Evolutionary conservation across 1,284 basidiomycete species (phyloP), one percentile per base, ranked within the genome.

Genomic region (Papiliotrema laurentii): DNA sequence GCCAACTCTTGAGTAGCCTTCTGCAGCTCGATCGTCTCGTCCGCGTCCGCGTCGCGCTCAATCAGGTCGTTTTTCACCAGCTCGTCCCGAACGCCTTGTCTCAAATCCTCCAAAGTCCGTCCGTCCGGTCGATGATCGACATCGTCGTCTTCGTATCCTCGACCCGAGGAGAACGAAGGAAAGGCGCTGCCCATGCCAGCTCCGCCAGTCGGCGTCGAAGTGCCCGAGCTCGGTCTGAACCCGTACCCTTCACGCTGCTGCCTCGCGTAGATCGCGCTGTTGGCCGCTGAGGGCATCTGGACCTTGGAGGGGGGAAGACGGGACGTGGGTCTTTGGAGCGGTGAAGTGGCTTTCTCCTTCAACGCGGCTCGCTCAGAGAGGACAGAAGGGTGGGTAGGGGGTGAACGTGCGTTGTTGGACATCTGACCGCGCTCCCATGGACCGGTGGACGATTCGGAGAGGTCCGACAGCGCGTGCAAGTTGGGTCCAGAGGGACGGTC

Each of bases 201-300:
- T n/a, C 9, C 6, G n/a, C 51, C 55, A 21, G 58, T 60, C 2
- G 69, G 86, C 2, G 86, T 86, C n/a, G 81, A 79, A 34, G 79
- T 66, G 3, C 84, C 85, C 19, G 85, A 86, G 30, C 78, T 67
- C 6, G 81, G 76, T 18, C 86, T 81, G 73, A 90, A 90, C 49
- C 87, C 87, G 71, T 89, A 89, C 45, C 86, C 87, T 46, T 89
- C 87, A 49, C 78, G 80, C 33, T 36, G 28, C 26, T 40, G 37
- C 9, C 46, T 26, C 10, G 28, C 39, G 38, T 30, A 19, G 37
- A 51, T 16, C 18, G 22, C 13, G 9, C 41, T 31, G 19, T 31
- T 35, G 4, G 30, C 25, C 2, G 49, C 43, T 21, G 18, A n/a
- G n/a, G n/a, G n/a, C n/a, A 18, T 14, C 7, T 21, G 35, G 14